phyloP scores from a whole-genome alignment of 2,329 filamentous ascomycete genomes.

The Penicillium sp. region DNA sequence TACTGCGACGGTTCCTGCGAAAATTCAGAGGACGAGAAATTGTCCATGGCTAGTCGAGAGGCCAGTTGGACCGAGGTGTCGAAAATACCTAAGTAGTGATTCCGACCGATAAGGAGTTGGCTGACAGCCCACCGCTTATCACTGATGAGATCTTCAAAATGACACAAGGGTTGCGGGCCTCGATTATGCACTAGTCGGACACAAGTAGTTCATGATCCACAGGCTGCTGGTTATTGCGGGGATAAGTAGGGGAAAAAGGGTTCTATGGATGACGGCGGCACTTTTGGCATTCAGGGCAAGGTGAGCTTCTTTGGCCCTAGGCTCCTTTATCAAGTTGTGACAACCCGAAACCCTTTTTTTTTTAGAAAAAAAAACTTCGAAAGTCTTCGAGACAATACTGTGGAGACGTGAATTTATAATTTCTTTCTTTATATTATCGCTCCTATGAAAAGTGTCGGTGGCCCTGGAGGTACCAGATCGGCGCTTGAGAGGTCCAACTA shows the following conservation, averaged over 20 bases:
- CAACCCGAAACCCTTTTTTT: background rate
- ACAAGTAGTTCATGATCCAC: slow-evolving; percentile 7
- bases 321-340: background rate
- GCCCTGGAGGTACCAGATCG: slow-evolving; percentile 8
- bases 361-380: background rate
- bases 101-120: slow-evolving; percentile 10
- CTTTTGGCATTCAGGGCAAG: background rate
- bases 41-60: slow-evolving; percentile 19
- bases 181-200: slow-evolving; percentile 3
- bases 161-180: background rate
- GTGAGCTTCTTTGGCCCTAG: background rate
- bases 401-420: background rate
- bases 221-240: slow-evolving; percentile 1
- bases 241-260: slow-evolving; percentile 9
- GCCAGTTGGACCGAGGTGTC: background rate
- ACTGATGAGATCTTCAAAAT: background rate
- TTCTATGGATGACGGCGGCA: slow-evolving; percentile 15
- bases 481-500: slow-evolving; percentile 4
- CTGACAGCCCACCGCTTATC: slow-evolving; percentile 10
- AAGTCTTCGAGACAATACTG: background rate
- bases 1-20: slow-evolving; percentile 25
- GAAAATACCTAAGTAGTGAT: slow-evolving; percentile 6
- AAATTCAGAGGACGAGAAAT: slow-evolving; percentile 15
- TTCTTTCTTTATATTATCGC: background rate
- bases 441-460: background rate